These are phyloP conservation scores for Chrysoporthe deuterocubensis DNA, from an alignment of 2,329 filamentous ascomycete genomes.

Conservation along the genomic window DNA sequence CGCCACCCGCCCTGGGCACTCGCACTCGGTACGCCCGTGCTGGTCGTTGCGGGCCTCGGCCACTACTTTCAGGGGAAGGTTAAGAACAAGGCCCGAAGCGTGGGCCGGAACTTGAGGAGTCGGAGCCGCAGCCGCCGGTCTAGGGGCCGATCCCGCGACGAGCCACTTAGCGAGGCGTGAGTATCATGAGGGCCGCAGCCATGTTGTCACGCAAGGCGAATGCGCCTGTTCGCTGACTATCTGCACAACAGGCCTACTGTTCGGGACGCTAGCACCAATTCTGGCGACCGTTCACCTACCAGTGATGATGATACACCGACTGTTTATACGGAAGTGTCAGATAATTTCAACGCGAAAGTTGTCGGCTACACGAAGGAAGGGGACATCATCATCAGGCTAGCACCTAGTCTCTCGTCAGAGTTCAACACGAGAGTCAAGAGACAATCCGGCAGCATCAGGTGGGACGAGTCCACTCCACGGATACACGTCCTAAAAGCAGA, in stretches of 20 bases:
- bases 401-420: conserved; percentile 17
- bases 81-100: conserved; percentile 41
- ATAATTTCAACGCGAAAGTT: conserved; percentile 27
- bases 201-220: not conserved
- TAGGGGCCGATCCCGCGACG: conserved; percentile 14
- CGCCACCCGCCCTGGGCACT: conserved; percentile 64
- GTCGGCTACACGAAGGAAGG: conserved; percentile 28
- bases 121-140: conserved; percentile 28
- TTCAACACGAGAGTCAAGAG: conserved; percentile 7
- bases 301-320: conserved; percentile 15
- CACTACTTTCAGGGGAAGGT: conserved; percentile 50
- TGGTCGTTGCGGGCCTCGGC: conserved; percentile 60
- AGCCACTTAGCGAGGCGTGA: conserved; percentile 27
- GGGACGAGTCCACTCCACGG: conserved; percentile 18
- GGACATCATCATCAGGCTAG: conserved; percentile 25
- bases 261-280: conserved; percentile 21
- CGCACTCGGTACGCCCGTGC: conserved; percentile 62
- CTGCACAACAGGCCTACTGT: conserved; percentile 14
- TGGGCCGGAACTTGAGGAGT: conserved; percentile 34
- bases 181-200: not conserved
- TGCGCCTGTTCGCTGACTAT: not conserved
- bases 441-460: conserved; percentile 20
- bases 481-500: not conserved
- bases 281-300: not conserved
- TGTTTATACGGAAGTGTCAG: not conserved